A percentile compares a stretch with the other conserved stretches of the same genome.
Evolutionary conservation across 140 eudicot species (phyloP).

Genomic region (Ambrosia hybrid): DNA sequence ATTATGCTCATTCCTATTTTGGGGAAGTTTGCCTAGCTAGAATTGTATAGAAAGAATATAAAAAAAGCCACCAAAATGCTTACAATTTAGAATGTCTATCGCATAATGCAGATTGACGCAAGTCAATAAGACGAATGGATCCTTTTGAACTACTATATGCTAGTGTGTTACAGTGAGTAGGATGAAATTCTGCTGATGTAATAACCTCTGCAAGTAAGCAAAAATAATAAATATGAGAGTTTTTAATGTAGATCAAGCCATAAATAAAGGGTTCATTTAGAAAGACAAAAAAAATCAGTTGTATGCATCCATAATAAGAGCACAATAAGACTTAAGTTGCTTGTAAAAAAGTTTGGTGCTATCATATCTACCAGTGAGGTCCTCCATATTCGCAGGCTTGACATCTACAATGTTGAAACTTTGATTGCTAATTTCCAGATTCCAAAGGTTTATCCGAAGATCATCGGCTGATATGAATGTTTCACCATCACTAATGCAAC

Average conservation of each 20-base stretch:
- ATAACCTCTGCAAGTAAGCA: slow-evolving; percentile 73
- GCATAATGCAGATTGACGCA: slow-evolving; percentile 94
- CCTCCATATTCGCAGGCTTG: slow-evolving; percentile 93
- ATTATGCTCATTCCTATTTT: neutral
- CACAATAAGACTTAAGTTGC: neutral
- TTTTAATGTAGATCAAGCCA: neutral
- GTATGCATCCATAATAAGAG: neutral
- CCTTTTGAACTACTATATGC: slow-evolving; percentile 99
- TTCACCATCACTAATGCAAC: slow-evolving; percentile 77
- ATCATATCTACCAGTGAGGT: slow-evolving; percentile 67
- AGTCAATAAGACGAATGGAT: slow-evolving; percentile 92
- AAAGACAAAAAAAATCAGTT: neutral
- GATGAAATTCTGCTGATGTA: slow-evolving; percentile 98
- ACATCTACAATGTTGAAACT: slow-evolving; percentile 96
- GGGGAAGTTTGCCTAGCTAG: neutral
- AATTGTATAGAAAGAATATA: neutral
- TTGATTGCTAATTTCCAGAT: slow-evolving; percentile 91
- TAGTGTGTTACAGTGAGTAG: slow-evolving; percentile 81
- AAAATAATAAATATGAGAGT: neutral
- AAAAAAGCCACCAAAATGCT: slow-evolving; percentile 39
- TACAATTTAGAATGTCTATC: slow-evolving; percentile 89
- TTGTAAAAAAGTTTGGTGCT: slow-evolving; percentile 20
- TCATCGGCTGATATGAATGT: slow-evolving; percentile 99
- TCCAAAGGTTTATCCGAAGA: slow-evolving; percentile 94
- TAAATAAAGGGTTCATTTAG: neutral